Conservation (phyloP, 2,329 filamentous ascomycete species). For the Peltaster fructicola region DNA sequence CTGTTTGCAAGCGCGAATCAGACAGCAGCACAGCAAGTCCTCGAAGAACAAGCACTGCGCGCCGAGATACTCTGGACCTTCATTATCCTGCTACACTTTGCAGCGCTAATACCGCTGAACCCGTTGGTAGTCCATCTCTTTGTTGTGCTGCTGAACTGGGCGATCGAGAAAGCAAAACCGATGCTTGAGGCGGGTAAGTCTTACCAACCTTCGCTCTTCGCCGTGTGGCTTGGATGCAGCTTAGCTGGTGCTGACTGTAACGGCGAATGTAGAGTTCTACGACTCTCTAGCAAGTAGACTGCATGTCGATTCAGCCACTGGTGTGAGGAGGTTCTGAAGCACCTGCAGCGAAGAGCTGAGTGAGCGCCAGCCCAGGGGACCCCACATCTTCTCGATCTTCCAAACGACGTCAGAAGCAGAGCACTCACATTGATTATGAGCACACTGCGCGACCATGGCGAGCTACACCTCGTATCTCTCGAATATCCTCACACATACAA, state of each 20-base stretch:
- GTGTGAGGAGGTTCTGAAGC: too few relatives aligned
- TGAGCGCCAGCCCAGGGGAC: too few relatives aligned
- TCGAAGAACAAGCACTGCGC: constrained; percentile 3
- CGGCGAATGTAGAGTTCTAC: constrained; percentile 2
- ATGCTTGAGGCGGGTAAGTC: neutral
- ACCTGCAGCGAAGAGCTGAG: too few relatives aligned
- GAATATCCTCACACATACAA: constrained; percentile 43
- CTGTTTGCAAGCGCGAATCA: constrained; percentile 2
- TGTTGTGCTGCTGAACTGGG: constrained; percentile 5
- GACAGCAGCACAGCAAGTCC: constrained; percentile 1
- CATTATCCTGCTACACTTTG: constrained; percentile 10
- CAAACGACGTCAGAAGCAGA: too few relatives aligned
- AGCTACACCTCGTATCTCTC: constrained; percentile 76
- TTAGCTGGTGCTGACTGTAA: constrained; percentile 1
- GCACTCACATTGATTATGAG: too few relatives aligned
- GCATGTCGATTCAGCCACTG: neutral
- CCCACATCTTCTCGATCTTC: too few relatives aligned
- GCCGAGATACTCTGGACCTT: constrained; percentile 8
- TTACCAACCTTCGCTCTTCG: neutral
- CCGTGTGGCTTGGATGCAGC: neutral
- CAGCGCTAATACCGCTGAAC: constrained; percentile 7
- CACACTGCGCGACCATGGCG: too few relatives aligned
- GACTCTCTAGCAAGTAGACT: neutral
- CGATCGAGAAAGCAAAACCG: neutral
- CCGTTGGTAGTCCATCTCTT: constrained; percentile 9